Evolutionary conservation across 2,329 filamentous ascomycete species (phyloP).

Genomic region (Trichophyton equinum): DNA sequence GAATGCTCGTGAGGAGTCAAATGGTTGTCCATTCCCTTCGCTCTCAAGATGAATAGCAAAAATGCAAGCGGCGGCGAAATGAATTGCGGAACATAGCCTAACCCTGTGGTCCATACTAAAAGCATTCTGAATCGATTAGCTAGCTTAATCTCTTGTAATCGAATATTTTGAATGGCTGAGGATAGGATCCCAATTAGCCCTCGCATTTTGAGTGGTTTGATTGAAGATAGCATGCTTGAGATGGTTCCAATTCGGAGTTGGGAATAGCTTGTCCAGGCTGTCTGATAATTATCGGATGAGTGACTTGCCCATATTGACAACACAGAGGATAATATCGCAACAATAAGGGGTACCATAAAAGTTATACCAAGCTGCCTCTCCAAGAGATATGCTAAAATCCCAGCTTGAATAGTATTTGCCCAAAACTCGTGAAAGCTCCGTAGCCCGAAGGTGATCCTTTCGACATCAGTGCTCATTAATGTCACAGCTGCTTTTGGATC

Average conservation of each 20-base stretch:
- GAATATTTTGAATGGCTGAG: neutral
- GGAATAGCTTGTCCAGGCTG: neutral
- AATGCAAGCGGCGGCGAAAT: constrained; percentile 36
- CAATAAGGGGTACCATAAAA: neutral
- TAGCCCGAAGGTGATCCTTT: constrained; percentile 15
- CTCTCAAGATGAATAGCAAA: constrained; percentile 32
- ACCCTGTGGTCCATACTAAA: constrained; percentile 29
- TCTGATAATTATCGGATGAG: neutral
- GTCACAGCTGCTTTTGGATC: constrained; percentile 10
- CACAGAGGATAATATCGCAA: neutral
- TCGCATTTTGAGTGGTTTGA: constrained; percentile 18
- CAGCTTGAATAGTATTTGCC: constrained; percentile 12
- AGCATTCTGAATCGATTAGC: constrained; percentile 25
- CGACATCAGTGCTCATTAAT: constrained; percentile 19
- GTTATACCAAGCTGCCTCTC: neutral
- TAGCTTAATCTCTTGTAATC: neutral
- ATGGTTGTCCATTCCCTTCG: constrained; percentile 22
- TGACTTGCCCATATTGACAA: neutral
- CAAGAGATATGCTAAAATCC: neutral
- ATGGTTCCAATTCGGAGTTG: neutral
- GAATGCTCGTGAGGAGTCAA: constrained; percentile 33
- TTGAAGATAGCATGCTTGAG: neutral
- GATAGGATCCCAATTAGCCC: neutral
- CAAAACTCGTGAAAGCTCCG: constrained; percentile 16
- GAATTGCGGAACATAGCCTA: constrained; percentile 31